Percentiles rank a stretch among this genome's conserved stretches.
phyloP scores from a whole-genome alignment of 495 filamentous ascomycete species.

The Daldinia loculata region DNA sequence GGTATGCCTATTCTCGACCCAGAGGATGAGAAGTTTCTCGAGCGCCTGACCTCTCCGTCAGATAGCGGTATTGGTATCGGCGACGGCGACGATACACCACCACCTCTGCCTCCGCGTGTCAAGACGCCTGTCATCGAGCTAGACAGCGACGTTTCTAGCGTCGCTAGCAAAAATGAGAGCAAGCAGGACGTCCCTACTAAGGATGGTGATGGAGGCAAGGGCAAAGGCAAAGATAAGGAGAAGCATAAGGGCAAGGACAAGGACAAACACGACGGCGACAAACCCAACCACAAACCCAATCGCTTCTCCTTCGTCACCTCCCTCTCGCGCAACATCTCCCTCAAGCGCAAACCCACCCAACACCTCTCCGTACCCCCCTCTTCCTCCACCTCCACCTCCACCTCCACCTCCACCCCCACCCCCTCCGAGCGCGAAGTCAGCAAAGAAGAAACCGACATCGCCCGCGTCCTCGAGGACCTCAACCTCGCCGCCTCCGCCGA shows the following conservation, averaged over 20 bases:
- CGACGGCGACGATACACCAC: slow-evolving; percentile 47
- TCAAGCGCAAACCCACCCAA: slow-evolving; percentile 31
- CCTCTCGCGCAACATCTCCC: slow-evolving; percentile 33
- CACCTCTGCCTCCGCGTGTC: slow-evolving; percentile 53
- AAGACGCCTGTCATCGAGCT: slow-evolving; percentile 56
- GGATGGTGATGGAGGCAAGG: background rate
- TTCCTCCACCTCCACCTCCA: background rate
- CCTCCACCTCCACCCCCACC: background rate
- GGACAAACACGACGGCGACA: slow-evolving; percentile 17
- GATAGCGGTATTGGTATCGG: slow-evolving; percentile 15
- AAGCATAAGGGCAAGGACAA: slow-evolving; percentile 25
- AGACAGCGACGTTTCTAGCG: slow-evolving; percentile 51
- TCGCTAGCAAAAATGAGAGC: slow-evolving; percentile 24
- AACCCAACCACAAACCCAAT: slow-evolving; percentile 46
- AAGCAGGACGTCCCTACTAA: slow-evolving; percentile 9
- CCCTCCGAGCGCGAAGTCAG: slow-evolving; percentile 44
- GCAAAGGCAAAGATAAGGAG: slow-evolving; percentile 25
- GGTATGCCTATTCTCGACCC: slow-evolving; percentile 50
- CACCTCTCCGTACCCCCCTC: background rate
- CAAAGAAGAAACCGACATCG: slow-evolving; percentile 78
- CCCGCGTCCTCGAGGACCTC: slow-evolving; percentile 69
- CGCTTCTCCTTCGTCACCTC: slow-evolving; percentile 51
- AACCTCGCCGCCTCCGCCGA: slow-evolving; percentile 76
- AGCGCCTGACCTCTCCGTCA: slow-evolving; percentile 50
- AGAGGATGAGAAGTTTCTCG: slow-evolving; percentile 56